These are phyloP conservation scores for Mycena pura DNA, from an alignment of 768 basidiomycete genomes.

Conservation along the genomic window DNA sequence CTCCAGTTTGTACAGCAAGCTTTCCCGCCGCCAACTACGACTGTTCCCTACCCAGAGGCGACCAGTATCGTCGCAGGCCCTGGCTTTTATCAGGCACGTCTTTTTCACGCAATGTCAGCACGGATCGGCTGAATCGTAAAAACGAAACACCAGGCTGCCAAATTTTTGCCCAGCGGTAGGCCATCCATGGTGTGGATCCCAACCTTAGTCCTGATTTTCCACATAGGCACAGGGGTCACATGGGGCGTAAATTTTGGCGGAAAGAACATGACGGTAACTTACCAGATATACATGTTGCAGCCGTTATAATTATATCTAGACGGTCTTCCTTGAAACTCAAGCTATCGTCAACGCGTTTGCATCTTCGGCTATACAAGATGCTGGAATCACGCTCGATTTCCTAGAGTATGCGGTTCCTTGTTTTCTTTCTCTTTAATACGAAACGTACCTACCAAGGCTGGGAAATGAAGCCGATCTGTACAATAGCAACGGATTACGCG, in stretches of 20 bases:
- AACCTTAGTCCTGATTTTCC: background rate
- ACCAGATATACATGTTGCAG: background rate
- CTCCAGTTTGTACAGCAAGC: conserved; percentile 54
- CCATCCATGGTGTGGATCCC: background rate
- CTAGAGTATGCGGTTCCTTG: conserved; percentile 44
- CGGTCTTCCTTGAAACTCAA: conserved; percentile 52
- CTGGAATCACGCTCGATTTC: conserved; percentile 58
- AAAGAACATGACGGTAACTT: conserved; percentile 49
- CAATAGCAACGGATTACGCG: conserved; percentile 49
- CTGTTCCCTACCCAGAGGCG: conserved; percentile 72
- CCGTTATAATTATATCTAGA: conserved; percentile 15
- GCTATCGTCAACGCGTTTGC: conserved; percentile 57
- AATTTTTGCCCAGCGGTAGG: conserved; percentile 57
- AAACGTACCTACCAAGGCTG: conserved; percentile 30
- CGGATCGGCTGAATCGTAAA: background rate
- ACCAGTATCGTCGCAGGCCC: conserved; percentile 64
- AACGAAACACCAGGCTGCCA: conserved; percentile 40
- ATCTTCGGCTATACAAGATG: conserved; percentile 42
- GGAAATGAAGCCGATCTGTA: conserved; percentile 72
- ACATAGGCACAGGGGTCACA: conserved; percentile 62
- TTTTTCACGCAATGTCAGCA: background rate
- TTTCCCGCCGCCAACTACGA: conserved; percentile 56
- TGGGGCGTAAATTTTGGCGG: conserved; percentile 75
- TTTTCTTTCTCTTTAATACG: background rate
- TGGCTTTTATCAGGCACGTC: conserved; percentile 50